Evolutionary conservation across 148 eudicot genomes (phyloP).

Genomic region (Chenopodium album): DNA sequence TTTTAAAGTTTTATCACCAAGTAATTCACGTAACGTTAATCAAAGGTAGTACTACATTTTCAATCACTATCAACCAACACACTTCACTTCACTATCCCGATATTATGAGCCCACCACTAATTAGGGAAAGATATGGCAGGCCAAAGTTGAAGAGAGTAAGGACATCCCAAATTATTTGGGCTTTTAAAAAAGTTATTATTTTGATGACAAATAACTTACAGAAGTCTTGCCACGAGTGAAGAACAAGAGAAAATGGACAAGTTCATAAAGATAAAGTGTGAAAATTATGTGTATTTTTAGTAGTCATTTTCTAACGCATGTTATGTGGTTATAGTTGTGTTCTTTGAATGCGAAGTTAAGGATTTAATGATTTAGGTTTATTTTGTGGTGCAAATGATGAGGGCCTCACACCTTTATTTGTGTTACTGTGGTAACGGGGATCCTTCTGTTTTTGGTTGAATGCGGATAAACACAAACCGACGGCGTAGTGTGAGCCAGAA

Average conservation of each 20-base stretch:
- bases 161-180: constrained; percentile 3
- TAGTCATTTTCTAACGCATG: constrained; percentile 7
- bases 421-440: neutral
- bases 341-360: neutral
- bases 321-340: constrained; percentile 7
- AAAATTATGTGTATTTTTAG: neutral
- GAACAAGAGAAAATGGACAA: neutral
- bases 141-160: constrained; percentile 15
- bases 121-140: constrained; percentile 5
- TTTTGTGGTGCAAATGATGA: neutral
- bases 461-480: neutral
- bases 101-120: neutral
- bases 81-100: constrained; percentile 1
- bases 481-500: neutral
- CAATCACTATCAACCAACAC: constrained; percentile 3
- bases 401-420: neutral
- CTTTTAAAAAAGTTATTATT: neutral
- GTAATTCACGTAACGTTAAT: neutral
- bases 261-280: neutral
- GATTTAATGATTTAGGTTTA: neutral
- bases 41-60: neutral
- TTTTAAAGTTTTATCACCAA: neutral
- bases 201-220: neutral
- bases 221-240: constrained; percentile 21
- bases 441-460: neutral